Evolutionary conservation across 1,139 yeast species (phyloP).

Genomic region (Saccharomyces pastorianus): DNA sequence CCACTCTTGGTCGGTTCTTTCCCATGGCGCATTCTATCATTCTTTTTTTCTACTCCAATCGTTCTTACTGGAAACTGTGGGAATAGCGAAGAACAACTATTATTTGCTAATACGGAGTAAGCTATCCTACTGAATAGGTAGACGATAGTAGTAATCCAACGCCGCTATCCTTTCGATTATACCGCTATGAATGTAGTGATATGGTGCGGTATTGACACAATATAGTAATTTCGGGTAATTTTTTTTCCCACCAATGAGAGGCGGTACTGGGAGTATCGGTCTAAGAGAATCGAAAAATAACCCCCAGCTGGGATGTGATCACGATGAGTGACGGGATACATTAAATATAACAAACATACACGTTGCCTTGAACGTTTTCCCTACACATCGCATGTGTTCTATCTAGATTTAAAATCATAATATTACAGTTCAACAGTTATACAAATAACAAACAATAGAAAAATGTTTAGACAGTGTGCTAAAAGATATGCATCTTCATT

Average conservation of each 20-base stretch:
- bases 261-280: not conserved
- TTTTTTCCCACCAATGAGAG: not conserved
- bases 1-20: not conserved
- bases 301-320: not conserved
- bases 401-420: not conserved
- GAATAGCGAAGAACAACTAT: not conserved
- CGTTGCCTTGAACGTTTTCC: not conserved
- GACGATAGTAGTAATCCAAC: not conserved
- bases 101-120: not conserved
- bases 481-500: slow-evolving; percentile 25
- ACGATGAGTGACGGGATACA: not conserved
- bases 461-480: slow-evolving; percentile 23
- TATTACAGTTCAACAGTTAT: not conserved
- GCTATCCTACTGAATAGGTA: not conserved
- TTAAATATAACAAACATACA: not conserved
- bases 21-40: too few relatives aligned
- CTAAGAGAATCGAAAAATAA: not conserved
- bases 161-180: not conserved
- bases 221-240: not conserved
- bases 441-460: not conserved
- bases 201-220: not conserved
- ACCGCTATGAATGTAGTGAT: not conserved
- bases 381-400: slow-evolving; percentile 1
- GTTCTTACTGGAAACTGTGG: not conserved
- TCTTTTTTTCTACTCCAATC: too few relatives aligned